Base-by-base conservation (phyloP, 345 rosid genomes). In the Dipteronia dyeriana region DNA sequence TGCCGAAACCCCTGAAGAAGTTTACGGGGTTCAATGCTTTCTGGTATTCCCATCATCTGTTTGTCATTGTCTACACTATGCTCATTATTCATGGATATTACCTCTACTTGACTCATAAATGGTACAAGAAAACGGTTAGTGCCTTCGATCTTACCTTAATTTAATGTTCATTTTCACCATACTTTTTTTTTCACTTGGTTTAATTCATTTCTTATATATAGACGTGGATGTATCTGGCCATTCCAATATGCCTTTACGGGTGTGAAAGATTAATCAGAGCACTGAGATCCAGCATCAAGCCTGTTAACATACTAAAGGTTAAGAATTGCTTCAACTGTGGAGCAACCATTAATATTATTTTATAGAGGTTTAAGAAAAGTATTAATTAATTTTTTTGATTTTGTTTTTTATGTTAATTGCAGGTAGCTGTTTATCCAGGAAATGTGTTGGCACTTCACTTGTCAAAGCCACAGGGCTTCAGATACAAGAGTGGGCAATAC, bases 11-110 rank as follows among this genome's bases (percentile, higher is more conserved):
- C 45, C 80, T 93, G 66, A 86, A 85, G 87, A 90, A 88, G 70
- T 89, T 93, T 57, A 90, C 97, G 3, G 92, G 97, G 60, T 93
- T 90, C 82, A 93, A 93, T 77, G 95, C 96, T 75, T 93, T 93
- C 68, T 91, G 97, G 97, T 93, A 93, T 76, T 90, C 95, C 20
- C 96, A 93, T 78, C 97, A 93, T 47, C 80, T 93, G 64, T 93
- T 93, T 49, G 75, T 91, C 81, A 84, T 93, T 20, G 97, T 93
- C 83, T 93, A 91, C 77, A 25, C 83, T 23, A 84, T 91, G 75
- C 94, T 93, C 47, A 49, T 93, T 74, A 89, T 87, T 4, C 97
- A 93, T 71, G 97, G 97, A 7, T 70, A 76, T 56, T 82, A 81
- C 80, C 88, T 93, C 31, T 93, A 91, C 83, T 83, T 91, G 26